phyloP scores from a whole-genome alignment of 169 alveolate species.

The Plasmodium knowlesi region DNA sequence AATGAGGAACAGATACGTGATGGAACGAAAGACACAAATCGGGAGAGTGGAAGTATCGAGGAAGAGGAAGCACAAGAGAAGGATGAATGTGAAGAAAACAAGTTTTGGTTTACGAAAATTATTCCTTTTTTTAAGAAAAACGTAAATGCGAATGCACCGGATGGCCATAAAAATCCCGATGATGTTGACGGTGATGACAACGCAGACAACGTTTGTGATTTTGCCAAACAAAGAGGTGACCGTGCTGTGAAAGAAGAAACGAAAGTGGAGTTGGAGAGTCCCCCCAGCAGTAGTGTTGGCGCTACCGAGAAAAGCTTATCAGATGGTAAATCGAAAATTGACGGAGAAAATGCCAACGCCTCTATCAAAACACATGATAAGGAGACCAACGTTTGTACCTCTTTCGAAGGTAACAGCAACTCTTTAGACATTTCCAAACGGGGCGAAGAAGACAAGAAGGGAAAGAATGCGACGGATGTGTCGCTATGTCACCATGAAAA shows the following conservation, averaged over 20 bases:
- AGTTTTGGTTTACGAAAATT: neutral
- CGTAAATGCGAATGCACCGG: neutral
- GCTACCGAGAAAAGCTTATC: neutral
- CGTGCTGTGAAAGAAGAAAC: neutral
- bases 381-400: neutral
- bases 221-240: too few relatives aligned
- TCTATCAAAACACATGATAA: neutral
- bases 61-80: neutral
- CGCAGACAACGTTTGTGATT: too few relatives aligned
- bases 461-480: neutral
- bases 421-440: neutral
- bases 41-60: neutral
- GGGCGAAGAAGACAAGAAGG: neutral
- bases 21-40: neutral
- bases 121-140: conserved; percentile 5
- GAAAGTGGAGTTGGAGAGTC: neutral
- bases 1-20: neutral
- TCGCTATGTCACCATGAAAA: neutral
- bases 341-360: neutral
- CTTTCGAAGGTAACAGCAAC: neutral
- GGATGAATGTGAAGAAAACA: neutral
- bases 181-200: neutral
- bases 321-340: neutral
- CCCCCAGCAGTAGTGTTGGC: neutral
- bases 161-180: neutral